These are phyloP conservation scores for Raddia guianensis DNA, from an alignment of 176 grass and related monocot genomes.

Conservation along the genomic window DNA sequence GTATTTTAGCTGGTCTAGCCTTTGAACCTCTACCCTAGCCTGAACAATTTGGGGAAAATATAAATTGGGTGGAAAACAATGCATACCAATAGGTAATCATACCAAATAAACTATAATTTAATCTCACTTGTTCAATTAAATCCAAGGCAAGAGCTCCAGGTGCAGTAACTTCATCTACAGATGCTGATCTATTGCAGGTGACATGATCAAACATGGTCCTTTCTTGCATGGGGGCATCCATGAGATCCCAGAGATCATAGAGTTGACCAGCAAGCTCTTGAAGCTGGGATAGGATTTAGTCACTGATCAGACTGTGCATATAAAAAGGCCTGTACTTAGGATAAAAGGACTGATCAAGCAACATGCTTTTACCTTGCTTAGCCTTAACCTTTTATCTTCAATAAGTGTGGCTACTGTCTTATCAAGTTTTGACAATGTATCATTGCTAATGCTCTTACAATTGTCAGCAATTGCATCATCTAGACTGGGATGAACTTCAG, in stretches of 20 bases:
- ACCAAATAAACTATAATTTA: conserved; percentile 17
- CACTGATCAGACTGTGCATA: conserved; percentile 21
- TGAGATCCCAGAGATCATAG: conserved; percentile 98
- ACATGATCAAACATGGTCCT: conserved; percentile 86
- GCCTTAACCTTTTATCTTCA: conserved; percentile 83
- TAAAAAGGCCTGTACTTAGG: background rate
- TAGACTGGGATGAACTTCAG: conserved; percentile 90
- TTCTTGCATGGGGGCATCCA: conserved; percentile 90
- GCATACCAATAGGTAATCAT: background rate
- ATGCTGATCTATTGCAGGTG: conserved; percentile 81
- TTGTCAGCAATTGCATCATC: conserved; percentile 74
- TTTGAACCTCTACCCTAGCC: conserved; percentile 86
- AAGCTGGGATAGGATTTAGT: conserved; percentile 55
- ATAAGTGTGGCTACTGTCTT: conserved; percentile 78
- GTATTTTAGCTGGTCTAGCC: conserved; percentile 74
- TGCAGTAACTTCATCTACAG: conserved; percentile 79
- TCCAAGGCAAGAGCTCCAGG: conserved; percentile 88
- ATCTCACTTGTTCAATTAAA: conserved; percentile 94
- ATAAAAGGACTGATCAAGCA: background rate
- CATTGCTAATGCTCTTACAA: conserved; percentile 86
- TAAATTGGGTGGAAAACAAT: conserved; percentile 32
- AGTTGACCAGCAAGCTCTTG: conserved; percentile 95
- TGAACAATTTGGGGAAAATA: conserved; percentile 36
- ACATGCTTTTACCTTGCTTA: conserved; percentile 74
- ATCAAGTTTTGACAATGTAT: conserved; percentile 90